Evolutionary conservation across 2,329 filamentous ascomycete genomes (phyloP), one percentile per base, ranked within the genome.

Genomic region (Nectriaceae sp.): DNA sequence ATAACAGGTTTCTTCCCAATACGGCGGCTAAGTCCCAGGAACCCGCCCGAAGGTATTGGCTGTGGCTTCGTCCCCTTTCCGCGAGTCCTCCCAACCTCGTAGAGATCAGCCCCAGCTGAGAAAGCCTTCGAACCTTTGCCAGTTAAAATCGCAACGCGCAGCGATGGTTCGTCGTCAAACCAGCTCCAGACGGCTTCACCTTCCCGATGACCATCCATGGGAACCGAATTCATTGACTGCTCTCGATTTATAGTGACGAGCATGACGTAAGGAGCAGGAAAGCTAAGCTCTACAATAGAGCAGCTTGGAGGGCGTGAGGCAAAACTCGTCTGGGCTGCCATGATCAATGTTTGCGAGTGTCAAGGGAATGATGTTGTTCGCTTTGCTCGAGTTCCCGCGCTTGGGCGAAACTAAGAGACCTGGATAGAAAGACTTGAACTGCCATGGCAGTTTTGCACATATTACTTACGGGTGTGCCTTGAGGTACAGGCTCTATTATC

Each of bases 1-100:
- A 82, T 76, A 31, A 82, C 71, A 2, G 79, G 78, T 62, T 82
- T 82, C 69, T 80, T 83, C 1, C 82, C 82, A 26, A 62, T 65
- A 19, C 82, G 70, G 42, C 77, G 69, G 41, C 76, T 79, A 44
- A 53, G 44, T 2, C 31, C 10, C 39, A 42, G 18, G 44, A 18
- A 42, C 42, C 24, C 19, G 42, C 42, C 11, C 47, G 38, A 35
- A 49, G 85, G 57, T 0, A 43, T 31, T 58, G 52, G 66, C 69
- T 29, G 24, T 29, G n/a, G n/a, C 49, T 76, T 78, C 39, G 26
- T 33, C 19, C 24, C 21, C 22, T n/a, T 44, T 38, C 6, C 45
- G 31, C 10, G 42, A 18, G 13, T 39, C 42, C 4, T 37, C 42
- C 46, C 68, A 72, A 50, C 78, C 80, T 40, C n/a, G n/a, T 78